These are phyloP conservation scores for Drosera capensis DNA, from an alignment of 148 eudicot species.

Conservation along the genomic window DNA sequence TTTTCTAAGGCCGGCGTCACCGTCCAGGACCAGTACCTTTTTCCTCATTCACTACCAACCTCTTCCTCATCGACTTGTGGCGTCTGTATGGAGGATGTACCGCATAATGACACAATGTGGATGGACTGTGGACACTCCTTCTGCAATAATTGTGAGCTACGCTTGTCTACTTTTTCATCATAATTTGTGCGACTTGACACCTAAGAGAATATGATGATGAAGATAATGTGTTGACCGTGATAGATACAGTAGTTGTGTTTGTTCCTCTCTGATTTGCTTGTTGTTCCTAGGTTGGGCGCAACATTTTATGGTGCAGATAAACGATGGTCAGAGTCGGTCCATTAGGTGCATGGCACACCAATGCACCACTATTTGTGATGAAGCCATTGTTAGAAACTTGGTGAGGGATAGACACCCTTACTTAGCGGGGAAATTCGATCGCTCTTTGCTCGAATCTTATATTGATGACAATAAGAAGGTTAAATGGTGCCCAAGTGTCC, in stretches of 20 bases:
- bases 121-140: slow-evolving; percentile 74
- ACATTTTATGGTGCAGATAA: slow-evolving; percentile 58
- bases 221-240: too few relatives aligned
- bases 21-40: slow-evolving; percentile 11
- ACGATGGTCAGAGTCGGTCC: slow-evolving; percentile 63
- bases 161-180: not conserved
- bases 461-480: slow-evolving; percentile 70
- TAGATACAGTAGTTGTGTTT: not conserved
- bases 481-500: slow-evolving; percentile 71
- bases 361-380: slow-evolving; percentile 64
- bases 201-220: too few relatives aligned
- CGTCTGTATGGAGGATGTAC: slow-evolving; percentile 52
- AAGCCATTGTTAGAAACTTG: slow-evolving; percentile 35
- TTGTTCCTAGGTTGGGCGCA: slow-evolving; percentile 53
- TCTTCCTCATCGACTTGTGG: slow-evolving; percentile 24
- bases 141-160: slow-evolving; percentile 53
- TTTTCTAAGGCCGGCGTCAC: slow-evolving; percentile 55
- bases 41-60: slow-evolving; percentile 12
- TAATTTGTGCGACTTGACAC: not conserved
- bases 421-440: slow-evolving; percentile 55
- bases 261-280: not conserved
- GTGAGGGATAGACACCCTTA: slow-evolving; percentile 34
- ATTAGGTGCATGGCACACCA: slow-evolving; percentile 65
- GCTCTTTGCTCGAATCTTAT: slow-evolving; percentile 61
- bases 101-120: slow-evolving; percentile 21